Percentiles rank a stretch among this genome's conserved stretches.
Conservation (phyloP, 2,329 filamentous ascomycete species). For the Colletotrichum viniferum region DNA sequence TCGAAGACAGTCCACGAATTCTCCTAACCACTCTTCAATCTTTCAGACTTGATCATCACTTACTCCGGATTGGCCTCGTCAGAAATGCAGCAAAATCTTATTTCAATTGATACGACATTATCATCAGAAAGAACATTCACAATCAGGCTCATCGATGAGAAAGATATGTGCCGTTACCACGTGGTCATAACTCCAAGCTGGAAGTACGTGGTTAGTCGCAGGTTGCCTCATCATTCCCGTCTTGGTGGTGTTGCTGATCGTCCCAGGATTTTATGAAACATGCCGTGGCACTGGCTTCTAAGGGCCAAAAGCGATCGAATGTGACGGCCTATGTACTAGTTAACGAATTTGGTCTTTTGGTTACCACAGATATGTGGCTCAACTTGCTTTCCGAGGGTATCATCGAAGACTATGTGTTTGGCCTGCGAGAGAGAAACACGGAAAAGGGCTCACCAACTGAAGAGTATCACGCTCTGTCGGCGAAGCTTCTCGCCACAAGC, state of each 20-base stretch:
- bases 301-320: not conserved
- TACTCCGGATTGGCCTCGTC: not conserved
- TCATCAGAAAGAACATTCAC: not conserved
- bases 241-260: no score
- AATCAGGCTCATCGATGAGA: not conserved
- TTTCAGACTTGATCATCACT: not conserved
- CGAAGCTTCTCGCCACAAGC: not conserved
- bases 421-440: not conserved
- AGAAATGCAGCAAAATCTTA: not conserved
- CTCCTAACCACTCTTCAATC: not conserved
- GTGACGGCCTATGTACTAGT: not conserved
- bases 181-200: not conserved
- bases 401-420: not conserved
- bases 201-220: not conserved
- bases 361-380: not conserved
- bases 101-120: not conserved
- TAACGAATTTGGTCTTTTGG: not conserved
- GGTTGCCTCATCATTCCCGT: not conserved
- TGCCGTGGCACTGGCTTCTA: not conserved
- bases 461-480: not conserved
- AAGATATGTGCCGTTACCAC: not conserved
- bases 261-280: not conserved
- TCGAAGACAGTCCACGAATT: no score
- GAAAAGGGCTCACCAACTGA: not conserved
- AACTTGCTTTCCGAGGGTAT: not conserved